Evolutionary conservation across 257 asterid species (phyloP), one percentile per base, ranked within the genome.

Genomic region (Solanum lycopersicoides): DNA sequence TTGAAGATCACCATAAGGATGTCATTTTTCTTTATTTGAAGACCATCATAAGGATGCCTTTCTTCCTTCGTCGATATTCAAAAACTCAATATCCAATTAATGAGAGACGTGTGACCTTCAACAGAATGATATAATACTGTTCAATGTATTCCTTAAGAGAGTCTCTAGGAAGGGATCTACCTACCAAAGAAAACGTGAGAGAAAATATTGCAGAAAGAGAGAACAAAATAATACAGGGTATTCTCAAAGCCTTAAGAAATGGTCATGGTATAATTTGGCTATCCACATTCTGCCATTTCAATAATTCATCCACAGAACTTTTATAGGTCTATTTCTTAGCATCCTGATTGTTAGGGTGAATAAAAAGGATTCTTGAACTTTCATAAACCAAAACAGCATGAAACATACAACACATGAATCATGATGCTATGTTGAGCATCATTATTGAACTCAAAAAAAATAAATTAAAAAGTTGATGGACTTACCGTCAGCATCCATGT

Each of bases 401-500:
- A 35, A 63, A 71, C 18, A 23, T 9, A 72, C 8, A n/a, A 71
- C 30, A 68, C 47, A 83, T 59, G 47, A 41, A 71, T 32, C 47
- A 74, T 76, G 87, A 83, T 73, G 45, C 32, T 87, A 37, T 71
- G 39, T 15, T 85, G 47, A 84, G 66, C 14, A 74, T 37, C 53
- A 74, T 20, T 12, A n/a, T 50, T 50, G n/a, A 66, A 74, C 83
- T 71, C 28, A 7, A 66, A 83, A 66, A 50, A 56, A 6, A 2
- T 9, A 20, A 35, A 35, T 5, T 35, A 44, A 42, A 42, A 83
- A 83, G 25, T 39, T 35, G 63, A 63, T 30, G 21, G 86, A 91
- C 97, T 92, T 91, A 94, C 97, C 34, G 98, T 94, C 82, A 94
- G 90, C 98, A 95, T 95, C 98, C 97, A 95, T 16, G 98, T 95